Conservation (phyloP, 257 asterid species). For the Striga asiatica region DNA sequence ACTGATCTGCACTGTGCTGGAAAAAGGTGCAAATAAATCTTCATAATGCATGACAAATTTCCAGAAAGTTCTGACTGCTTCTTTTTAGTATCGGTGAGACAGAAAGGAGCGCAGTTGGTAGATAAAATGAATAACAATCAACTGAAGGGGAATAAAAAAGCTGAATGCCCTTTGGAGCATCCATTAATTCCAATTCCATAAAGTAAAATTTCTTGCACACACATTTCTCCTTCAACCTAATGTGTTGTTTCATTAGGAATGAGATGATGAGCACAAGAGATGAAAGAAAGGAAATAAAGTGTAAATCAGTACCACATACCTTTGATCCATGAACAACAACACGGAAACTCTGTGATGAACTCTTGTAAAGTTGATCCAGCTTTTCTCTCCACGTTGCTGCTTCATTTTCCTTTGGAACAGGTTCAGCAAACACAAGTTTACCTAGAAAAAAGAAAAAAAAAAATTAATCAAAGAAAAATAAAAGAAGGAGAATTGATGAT, state of each 20-base stretch:
- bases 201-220: not conserved
- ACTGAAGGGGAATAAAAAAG: not conserved
- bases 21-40: conserved; percentile 32
- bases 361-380: conserved; percentile 96
- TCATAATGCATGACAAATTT: conserved; percentile 11
- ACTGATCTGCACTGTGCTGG: conserved; percentile 99
- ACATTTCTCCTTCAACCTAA: not conserved
- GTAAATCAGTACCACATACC: conserved; percentile 32
- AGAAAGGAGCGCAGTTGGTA: conserved; percentile 9
- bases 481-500: conserved; percentile 4
- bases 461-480: conserved; percentile 9
- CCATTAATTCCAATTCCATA: not conserved
- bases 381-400: conserved; percentile 98
- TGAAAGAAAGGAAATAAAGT: conserved; percentile 5
- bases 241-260: not conserved
- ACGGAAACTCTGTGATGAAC: conserved; percentile 94
- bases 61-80: conserved; percentile 7
- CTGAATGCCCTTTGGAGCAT: not conserved
- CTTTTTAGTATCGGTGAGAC: not conserved
- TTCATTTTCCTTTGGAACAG: conserved; percentile 95
- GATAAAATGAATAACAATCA: conserved; percentile 2
- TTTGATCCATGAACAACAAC: conserved; percentile 98
- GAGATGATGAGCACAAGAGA: conserved; percentile 11
- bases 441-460: conserved; percentile 37
- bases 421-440: conserved; percentile 96